Base-by-base conservation (phyloP, 768 basidiomycete genomes). In the Lanmaoa rubissima region DNA sequence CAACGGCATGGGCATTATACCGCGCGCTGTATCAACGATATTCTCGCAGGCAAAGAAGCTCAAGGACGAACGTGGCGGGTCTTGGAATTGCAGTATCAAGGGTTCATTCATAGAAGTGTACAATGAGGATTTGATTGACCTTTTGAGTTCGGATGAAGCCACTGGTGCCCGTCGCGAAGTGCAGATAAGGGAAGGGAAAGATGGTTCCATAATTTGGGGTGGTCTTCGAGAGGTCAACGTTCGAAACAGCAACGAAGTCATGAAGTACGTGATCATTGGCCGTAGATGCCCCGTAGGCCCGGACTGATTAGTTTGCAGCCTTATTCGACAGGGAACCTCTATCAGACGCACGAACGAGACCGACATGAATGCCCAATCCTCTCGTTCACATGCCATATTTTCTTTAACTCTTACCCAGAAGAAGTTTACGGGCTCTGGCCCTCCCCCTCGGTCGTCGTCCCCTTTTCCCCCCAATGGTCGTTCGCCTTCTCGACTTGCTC, bases 311-410 rank as follows among this genome's bases (percentile, higher is more conserved):
- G 51, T 65, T 58, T n/a, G 35, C 70, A 94, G 92, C 68, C 83
- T 94, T 53, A 84, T 99, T 54, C 87, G 89, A 59, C 86, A 91
- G 62, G 97, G 97, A 19, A 89, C 94, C 9, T 82, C 91, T 16
- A 89, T 96, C 42, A 83, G 97, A 32, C 86, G 95, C 53, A 98
- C 97, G 11, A 95, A 96, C 60, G 92, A 95, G 72, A 99, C 97
- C 34, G 92, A 94, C 68, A 98, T 98, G 96, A 99, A 99, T 71
- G 93, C 96, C 26, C 94, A 97, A 71, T 94, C 92, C 2, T 98
- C 96, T 40, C 89, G 97, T 55, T 97, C 94, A 31, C 97, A 99
- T 81, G 97, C 97, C 60, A 98, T 99, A 73, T 98, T 99, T 75
- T 98, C 96, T 39, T 79, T 99, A 51, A 97, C 93, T 13, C 78